Percentiles rank a stretch among this genome's conserved stretches.
Evolutionary conservation across 2,329 filamentous ascomycete species (phyloP).

Genomic region (Aspergillus novofumigatus): DNA sequence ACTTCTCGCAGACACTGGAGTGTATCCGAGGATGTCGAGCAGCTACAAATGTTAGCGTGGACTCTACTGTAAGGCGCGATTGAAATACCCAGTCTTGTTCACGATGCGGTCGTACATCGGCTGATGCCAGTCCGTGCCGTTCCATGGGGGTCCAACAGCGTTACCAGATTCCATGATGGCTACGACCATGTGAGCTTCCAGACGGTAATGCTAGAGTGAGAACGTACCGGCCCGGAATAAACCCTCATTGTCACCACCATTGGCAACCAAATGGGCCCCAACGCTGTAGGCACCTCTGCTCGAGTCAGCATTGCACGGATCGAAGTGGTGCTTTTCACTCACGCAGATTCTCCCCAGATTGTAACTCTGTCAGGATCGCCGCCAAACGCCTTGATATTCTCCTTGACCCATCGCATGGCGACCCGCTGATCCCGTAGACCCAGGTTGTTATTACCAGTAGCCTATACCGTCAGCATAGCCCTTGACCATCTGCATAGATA

Average conservation of each 20-base stretch:
- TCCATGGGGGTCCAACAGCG: conserved; percentile 28
- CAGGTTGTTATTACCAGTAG: conserved; percentile 26
- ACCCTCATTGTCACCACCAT: conserved; percentile 26
- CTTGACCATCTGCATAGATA: neutral
- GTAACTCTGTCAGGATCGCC: conserved; percentile 30
- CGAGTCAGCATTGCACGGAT: neutral
- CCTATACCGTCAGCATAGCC: conserved; percentile 10
- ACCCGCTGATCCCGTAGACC: conserved; percentile 31
- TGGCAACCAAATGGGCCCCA: conserved; percentile 27
- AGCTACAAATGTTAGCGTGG: conserved; percentile 13
- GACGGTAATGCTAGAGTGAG: too few relatives aligned
- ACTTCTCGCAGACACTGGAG: conserved; percentile 27
- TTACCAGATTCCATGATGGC: conserved; percentile 32
- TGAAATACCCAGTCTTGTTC: conserved; percentile 19
- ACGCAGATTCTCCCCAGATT: conserved; percentile 37
- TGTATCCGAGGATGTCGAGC: conserved; percentile 21
- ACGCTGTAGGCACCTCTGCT: conserved; percentile 30
- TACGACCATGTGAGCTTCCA: conserved; percentile 1
- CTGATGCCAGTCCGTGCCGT: conserved; percentile 31
- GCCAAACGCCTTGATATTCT: conserved; percentile 32
- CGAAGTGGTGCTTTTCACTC: neutral
- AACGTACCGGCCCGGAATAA: conserved; percentile 27
- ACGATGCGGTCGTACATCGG: conserved; percentile 30
- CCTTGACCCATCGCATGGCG: conserved; percentile 35
- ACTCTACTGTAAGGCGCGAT: neutral